phyloP scores from a whole-genome alignment of 257 asterid species.

The Penstemon davidsonii region DNA sequence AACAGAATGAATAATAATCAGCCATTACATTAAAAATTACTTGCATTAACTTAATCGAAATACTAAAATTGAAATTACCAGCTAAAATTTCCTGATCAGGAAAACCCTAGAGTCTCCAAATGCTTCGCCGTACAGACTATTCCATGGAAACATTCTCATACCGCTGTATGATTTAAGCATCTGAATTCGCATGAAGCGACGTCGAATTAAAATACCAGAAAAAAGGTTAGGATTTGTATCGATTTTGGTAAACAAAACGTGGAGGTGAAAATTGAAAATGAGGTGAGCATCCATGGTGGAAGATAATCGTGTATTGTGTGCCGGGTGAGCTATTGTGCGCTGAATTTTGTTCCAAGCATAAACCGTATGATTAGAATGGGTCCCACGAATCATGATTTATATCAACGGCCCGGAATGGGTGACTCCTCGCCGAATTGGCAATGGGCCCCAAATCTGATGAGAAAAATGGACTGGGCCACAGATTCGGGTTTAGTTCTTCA shows the following conservation, averaged over 20 bases:
- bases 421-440: no score
- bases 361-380: no score
- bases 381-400: no score
- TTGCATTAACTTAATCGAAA: neutral
- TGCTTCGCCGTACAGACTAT: slow-evolving; percentile 27
- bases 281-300: slow-evolving; percentile 42
- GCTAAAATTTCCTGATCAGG: slow-evolving; percentile 29
- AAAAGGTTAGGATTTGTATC: neutral
- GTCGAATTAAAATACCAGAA: slow-evolving; percentile 4
- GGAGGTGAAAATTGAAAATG: neutral
- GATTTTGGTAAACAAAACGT: slow-evolving; percentile 3
- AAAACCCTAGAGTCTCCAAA: slow-evolving; percentile 31
- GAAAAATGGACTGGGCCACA: no score
- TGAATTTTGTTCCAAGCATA: neutral
- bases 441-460: no score
- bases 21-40: neutral
- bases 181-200: slow-evolving; percentile 25
- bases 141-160: slow-evolving; percentile 21
- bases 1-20: neutral
- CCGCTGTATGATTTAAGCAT: slow-evolving; percentile 22
- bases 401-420: no score
- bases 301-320: slow-evolving; percentile 27
- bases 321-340: slow-evolving; percentile 42
- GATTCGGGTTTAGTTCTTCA: no score
- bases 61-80: slow-evolving; percentile 24